Evolutionary conservation across 306 rosid genomes (phyloP).

Genomic region (Cicer chorassanicum): DNA sequence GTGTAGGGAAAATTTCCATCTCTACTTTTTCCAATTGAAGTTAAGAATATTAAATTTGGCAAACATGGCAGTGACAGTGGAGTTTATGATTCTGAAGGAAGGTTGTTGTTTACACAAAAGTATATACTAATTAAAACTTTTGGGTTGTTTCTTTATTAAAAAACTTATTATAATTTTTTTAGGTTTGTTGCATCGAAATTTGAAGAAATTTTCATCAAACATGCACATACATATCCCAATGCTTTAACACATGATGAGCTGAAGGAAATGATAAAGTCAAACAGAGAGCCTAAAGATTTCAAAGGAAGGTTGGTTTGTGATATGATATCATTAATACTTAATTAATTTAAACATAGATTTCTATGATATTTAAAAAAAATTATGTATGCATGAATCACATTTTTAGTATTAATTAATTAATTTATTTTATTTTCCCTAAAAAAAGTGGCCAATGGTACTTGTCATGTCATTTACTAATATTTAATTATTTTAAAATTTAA

Average conservation of each 20-base stretch:
- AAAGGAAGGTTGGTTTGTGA: conserved; percentile 68
- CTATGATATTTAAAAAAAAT: too few species aligned
- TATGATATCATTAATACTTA: neutral
- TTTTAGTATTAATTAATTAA: neutral
- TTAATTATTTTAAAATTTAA: too few species aligned
- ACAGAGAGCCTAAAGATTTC: conserved; percentile 63
- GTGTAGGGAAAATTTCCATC: conserved; percentile 74
- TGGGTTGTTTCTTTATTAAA: neutral
- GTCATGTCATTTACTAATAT: too few species aligned
- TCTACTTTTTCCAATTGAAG: conserved; percentile 69
- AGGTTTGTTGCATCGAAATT: conserved; percentile 74
- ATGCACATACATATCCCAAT: conserved; percentile 57
- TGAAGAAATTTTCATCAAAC: conserved; percentile 73
- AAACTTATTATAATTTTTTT: neutral
- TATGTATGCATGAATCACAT: neutral
- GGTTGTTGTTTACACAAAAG: conserved; percentile 45
- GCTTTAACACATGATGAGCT: conserved; percentile 74
- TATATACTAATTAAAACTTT: neutral
- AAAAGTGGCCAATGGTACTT: too few species aligned
- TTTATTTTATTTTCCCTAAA: neutral
- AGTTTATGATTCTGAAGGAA: conserved; percentile 71
- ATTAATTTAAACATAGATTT: too few species aligned
- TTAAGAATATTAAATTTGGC: conserved; percentile 56
- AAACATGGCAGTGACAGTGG: conserved; percentile 82
- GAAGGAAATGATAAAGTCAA: conserved; percentile 54